These are phyloP conservation scores for Lichina pygmaea DNA, from an alignment of 495 filamentous ascomycete species.

Conservation along the genomic window DNA sequence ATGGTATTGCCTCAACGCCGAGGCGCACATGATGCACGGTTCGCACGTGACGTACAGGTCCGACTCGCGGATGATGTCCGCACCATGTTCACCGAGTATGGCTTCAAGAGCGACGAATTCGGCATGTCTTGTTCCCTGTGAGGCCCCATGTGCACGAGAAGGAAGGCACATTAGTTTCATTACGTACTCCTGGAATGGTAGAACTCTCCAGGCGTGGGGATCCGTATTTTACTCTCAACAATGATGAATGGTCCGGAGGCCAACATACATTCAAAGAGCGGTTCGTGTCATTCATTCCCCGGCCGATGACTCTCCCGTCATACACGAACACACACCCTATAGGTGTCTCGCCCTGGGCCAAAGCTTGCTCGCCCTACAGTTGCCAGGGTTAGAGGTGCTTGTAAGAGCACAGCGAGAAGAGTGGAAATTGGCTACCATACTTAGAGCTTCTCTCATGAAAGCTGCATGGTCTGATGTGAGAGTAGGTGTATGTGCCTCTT, in stretches of 20 bases:
- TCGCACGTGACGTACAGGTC: slow-evolving; percentile 91
- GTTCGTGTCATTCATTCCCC: slow-evolving; percentile 92
- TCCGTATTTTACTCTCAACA: neutral
- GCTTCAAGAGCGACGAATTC: slow-evolving; percentile 65
- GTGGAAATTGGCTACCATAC: slow-evolving; percentile 24
- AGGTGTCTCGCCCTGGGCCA: slow-evolving; percentile 67
- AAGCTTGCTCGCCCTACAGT: slow-evolving; percentile 45
- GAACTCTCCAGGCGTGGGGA: neutral
- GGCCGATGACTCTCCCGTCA: slow-evolving; percentile 42
- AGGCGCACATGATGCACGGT: slow-evolving; percentile 95
- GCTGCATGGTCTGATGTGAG: slow-evolving; percentile 16
- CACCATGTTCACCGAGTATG: slow-evolving; percentile 27
- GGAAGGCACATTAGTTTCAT: neutral
- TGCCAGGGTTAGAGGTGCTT: neutral
- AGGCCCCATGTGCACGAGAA: neutral
- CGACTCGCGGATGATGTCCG: slow-evolving; percentile 35
- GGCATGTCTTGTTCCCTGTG: slow-evolving; percentile 70
- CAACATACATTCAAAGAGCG: slow-evolving; percentile 38
- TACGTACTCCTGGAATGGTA: neutral
- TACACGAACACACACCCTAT: slow-evolving; percentile 87
- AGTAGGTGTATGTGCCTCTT: no score
- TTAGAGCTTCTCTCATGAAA: slow-evolving; percentile 45
- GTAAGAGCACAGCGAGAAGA: neutral
- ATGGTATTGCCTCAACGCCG: slow-evolving; percentile 58
- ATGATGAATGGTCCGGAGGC: neutral